Evolutionary conservation across 2,329 filamentous ascomycete genomes (phyloP).

Genomic region (Graphium sp.): DNA sequence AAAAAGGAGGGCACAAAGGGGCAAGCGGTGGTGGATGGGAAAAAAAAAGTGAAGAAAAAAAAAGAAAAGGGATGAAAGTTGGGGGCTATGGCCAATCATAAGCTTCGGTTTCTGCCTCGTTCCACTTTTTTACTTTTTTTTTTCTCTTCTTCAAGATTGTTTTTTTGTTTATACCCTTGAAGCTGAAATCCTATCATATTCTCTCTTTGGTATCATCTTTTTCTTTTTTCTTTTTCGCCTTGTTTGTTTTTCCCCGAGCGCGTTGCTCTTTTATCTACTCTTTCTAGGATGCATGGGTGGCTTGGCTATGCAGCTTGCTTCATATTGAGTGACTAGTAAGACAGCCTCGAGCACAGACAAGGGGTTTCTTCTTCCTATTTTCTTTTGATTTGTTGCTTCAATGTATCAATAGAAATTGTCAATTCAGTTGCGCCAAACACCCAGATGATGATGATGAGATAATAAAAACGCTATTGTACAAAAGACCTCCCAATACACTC

Average conservation of each 20-base stretch:
- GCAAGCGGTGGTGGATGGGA: conserved; percentile 2
- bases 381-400: too few relatives aligned
- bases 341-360: too few relatives aligned
- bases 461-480: too few relatives aligned
- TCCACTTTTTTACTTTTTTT: background rate
- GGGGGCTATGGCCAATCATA: conserved; percentile 4
- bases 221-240: background rate
- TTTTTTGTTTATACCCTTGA: too few relatives aligned
- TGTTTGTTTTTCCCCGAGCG: background rate
- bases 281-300: too few relatives aligned
- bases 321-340: too few relatives aligned
- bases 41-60: conserved; percentile 4
- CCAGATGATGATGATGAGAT: too few relatives aligned
- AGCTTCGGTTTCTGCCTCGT: background rate
- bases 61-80: conserved; percentile 3
- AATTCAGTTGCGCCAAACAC: too few relatives aligned
- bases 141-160: background rate
- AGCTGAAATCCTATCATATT: conserved; percentile 1
- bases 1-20: conserved; percentile 1
- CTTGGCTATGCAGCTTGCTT: too few relatives aligned
- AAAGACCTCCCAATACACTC: too few relatives aligned
- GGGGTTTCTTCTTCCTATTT: too few relatives aligned
- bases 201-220: conserved; percentile 1
- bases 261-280: background rate
- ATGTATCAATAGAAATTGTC: too few relatives aligned